Conservation (phyloP, 306 rosid genomes). For the Fragaria vesca region DNA sequence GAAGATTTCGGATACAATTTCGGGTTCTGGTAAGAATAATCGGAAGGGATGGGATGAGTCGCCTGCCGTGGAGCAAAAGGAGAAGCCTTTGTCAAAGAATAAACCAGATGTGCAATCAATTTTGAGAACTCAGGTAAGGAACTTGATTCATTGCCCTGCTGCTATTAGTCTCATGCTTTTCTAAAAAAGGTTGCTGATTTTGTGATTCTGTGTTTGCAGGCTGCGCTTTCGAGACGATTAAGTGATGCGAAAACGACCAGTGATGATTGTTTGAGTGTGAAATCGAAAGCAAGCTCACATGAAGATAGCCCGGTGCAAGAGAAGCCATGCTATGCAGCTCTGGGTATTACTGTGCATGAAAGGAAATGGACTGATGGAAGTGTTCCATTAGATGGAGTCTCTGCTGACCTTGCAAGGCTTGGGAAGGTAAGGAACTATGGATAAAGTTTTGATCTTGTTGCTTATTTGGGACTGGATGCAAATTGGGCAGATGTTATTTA, state of each 20-base stretch:
- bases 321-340: constrained; percentile 40
- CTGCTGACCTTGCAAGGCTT: constrained; percentile 63
- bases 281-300: constrained; percentile 34
- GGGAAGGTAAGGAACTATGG: constrained; percentile 53
- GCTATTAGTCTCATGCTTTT: neutral
- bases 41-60: constrained; percentile 92
- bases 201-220: constrained; percentile 37
- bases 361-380: constrained; percentile 96
- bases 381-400: constrained; percentile 58
- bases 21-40: constrained; percentile 56
- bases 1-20: constrained; percentile 65
- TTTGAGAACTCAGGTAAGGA: constrained; percentile 78
- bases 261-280: constrained; percentile 52
- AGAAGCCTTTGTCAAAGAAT: constrained; percentile 47
- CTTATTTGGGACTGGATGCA: neutral
- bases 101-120: constrained; percentile 69
- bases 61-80: constrained; percentile 42
- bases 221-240: constrained; percentile 85
- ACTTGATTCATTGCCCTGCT: neutral
- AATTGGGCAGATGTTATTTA: neutral
- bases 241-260: constrained; percentile 64
- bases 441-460: neutral
- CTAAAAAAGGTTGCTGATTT: neutral
- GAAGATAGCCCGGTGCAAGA: constrained; percentile 27
- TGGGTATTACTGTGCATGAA: constrained; percentile 70